These are phyloP conservation scores for Boletus rufocinnamomeus DNA, from an alignment of 768 basidiomycete species.

Conservation along the genomic window DNA sequence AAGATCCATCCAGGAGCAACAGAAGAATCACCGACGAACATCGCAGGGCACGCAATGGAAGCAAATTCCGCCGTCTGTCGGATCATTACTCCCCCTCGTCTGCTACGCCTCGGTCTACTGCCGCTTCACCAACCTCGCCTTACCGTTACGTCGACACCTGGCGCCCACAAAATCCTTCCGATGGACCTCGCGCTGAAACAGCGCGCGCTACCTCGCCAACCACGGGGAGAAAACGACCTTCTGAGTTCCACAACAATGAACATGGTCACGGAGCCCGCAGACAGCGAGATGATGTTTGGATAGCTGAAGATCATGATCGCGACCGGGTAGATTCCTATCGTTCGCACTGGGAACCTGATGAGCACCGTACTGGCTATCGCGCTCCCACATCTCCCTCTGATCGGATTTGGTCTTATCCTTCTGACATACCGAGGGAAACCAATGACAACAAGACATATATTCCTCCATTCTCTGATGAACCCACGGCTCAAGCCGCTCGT, in stretches of 20 bases:
- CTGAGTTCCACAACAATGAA: slow-evolving; percentile 25
- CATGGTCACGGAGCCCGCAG: slow-evolving; percentile 24
- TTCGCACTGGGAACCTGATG: slow-evolving; percentile 14
- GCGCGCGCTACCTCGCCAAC: slow-evolving; percentile 19
- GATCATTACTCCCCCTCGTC: slow-evolving; percentile 18
- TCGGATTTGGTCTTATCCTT: slow-evolving; percentile 4
- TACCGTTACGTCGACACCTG: slow-evolving; percentile 5
- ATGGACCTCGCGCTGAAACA: slow-evolving; percentile 20
- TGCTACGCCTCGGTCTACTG: slow-evolving; percentile 1
- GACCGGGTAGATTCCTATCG: slow-evolving; percentile 10
- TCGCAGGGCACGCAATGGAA: slow-evolving; percentile 6
- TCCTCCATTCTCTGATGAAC: slow-evolving; percentile 1
- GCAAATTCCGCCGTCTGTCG: not conserved
- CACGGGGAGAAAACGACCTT: slow-evolving; percentile 24
- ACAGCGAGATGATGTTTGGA: slow-evolving; percentile 26
- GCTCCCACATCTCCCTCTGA: slow-evolving; percentile 9
- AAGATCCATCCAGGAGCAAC: slow-evolving; percentile 14
- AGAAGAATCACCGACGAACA: slow-evolving; percentile 13
- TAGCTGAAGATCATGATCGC: slow-evolving; percentile 12
- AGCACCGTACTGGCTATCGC: slow-evolving; percentile 12
- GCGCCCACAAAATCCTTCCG: slow-evolving; percentile 8
- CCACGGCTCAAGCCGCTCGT: not conserved
- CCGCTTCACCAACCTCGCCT: slow-evolving; percentile 8
- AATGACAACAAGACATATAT: slow-evolving; percentile 12
- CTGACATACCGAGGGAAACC: slow-evolving; percentile 7